Evolutionary conservation across 345 rosid species (phyloP).

Genomic region (Psidium guajava): DNA sequence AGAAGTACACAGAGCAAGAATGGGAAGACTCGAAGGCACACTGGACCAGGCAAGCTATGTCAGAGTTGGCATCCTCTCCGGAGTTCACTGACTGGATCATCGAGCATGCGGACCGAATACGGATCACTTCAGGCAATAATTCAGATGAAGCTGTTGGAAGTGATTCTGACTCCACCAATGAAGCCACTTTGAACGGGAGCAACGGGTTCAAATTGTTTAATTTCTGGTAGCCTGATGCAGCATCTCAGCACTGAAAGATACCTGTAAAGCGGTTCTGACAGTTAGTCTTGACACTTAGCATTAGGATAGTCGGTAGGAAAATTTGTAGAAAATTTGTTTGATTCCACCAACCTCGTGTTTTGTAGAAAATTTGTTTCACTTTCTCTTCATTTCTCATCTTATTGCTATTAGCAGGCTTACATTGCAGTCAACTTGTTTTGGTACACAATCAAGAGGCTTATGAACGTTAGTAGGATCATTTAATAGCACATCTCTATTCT

Average conservation of each 20-base stretch:
- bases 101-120: constrained; percentile 57
- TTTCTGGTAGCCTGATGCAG: constrained; percentile 9
- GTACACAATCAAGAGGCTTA: neutral
- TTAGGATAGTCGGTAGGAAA: neutral
- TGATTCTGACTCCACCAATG: constrained; percentile 51
- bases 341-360: neutral
- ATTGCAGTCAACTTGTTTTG: neutral
- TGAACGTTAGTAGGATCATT: neutral
- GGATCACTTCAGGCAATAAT: constrained; percentile 38
- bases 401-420: neutral
- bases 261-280: neutral
- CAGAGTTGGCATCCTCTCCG: constrained; percentile 60
- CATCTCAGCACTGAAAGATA: neutral
- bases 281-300: neutral
- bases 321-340: neutral
- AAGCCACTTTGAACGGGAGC: constrained; percentile 12
- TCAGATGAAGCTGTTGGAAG: constrained; percentile 52
- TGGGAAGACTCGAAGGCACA: constrained; percentile 69
- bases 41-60: constrained; percentile 56
- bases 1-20: constrained; percentile 53
- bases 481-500: neutral
- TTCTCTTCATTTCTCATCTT: neutral
- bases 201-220: constrained; percentile 21
- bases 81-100: constrained; percentile 68
- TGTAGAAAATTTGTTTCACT: neutral